Evolutionary conservation across 805 yeast genomes (phyloP), one percentile per base, ranked within the genome.

Genomic region (Candida patagonica): DNA sequence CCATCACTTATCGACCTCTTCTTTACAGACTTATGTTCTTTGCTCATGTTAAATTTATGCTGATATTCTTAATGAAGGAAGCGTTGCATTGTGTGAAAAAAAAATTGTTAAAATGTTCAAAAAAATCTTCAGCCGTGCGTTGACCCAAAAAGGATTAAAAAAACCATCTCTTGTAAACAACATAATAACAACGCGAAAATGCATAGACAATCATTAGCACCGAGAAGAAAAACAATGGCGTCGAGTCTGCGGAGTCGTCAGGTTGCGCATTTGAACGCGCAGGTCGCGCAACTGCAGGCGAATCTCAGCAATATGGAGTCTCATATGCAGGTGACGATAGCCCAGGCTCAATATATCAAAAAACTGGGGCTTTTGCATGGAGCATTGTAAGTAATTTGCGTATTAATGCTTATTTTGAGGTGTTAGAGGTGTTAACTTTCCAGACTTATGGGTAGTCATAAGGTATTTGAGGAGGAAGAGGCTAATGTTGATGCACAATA

Each of bases 341-440:
- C 65, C 17, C 83, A 77, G 48, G 74, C 70, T 27, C 65, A 68
- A 42, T 60, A 66, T 19, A 72, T 77, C 25, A 68, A 72, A 48
- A 63, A 66, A 41, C 55, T 77, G 29, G 83, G 80, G 3, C 64
- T 72, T 35, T 61, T 73, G 50, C 82, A 76, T 44, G 80, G 78
- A 2, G 59, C 74, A 9, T 56, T 76, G 65, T 62, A 50, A n/a
- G 65, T 59, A 31, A 20, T n/a, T 31, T 19, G n/a, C n/a, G 16
- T 7, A 29, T 10, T 29, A 29, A 29, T 29, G 31, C 31, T 29
- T 10, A n/a, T 31, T 19, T 20, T 17, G n/a, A 30, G 19, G 15
- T 29, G 8, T 29, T 8, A 12, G 8, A 29, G 16, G 13, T 10
- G 9, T 27, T 33, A 33, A 33, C 37, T 23, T 29, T 7, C 8